Evolutionary conservation across 1,284 basidiomycete species (phyloP), one percentile per base, ranked within the genome.

Genomic region (Ustilago shanxiensis): DNA sequence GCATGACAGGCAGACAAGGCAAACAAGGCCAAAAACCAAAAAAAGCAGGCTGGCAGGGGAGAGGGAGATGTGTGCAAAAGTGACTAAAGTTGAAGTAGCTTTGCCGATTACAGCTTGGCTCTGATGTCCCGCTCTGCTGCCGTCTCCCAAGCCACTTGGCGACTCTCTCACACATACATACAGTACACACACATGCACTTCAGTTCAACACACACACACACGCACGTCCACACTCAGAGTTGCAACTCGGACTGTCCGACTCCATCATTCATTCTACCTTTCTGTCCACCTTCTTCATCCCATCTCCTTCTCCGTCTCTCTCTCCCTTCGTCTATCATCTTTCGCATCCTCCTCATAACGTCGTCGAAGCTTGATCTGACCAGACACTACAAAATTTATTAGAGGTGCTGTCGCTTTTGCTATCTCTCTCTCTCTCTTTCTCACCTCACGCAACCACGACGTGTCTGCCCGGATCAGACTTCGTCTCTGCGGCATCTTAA

Each of bases 201-300:
- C 18, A 33, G 11, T 33, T 51, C 28, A 28, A 31, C 18, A 51
- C 26, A 31, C 26, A 33, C 26, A 22, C 8, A 49, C 31, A 52
- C 33, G 33, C 51, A 52, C 51, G 26, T 31, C n/a, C 9, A 35
- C 51, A 13, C 28, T n/a, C n/a, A n/a, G n/a, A 22, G 7, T n/a
- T 26, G n/a, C 51, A 28, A 49, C n/a, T 35, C 29, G 20, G 20
- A 52, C 11, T 24, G 26, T 29, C 1, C n/a, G 50, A 8, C 51
- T 52, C 29, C 51, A 52, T 52, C 51, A 20, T 18, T 55, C 20
- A n/a, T 3, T n/a, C 20, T 41, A 5, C n/a, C 20, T 55, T 55
- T 22, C 20, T 37, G 9, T 6, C 47, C 24, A 49, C 24, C 26
- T 28, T 16, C 47, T 9, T n/a, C 24, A 49, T 49, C 11, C 41